Evolutionary conservation across 2,329 filamentous ascomycete species (phyloP), one percentile per base, ranked within the genome.

Genomic region (Byssochlamys sp.): DNA sequence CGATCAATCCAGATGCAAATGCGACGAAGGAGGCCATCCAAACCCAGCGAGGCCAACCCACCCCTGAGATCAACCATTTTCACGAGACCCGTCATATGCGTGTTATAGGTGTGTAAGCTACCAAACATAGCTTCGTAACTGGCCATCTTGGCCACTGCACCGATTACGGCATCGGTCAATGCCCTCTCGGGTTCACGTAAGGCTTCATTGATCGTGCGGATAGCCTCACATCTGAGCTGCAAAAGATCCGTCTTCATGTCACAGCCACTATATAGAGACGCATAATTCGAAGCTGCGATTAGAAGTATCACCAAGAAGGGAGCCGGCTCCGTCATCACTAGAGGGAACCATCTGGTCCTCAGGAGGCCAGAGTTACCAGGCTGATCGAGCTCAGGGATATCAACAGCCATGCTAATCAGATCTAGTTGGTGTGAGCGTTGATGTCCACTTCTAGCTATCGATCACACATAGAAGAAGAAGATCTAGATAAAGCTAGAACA

Each of bases 81-180:
- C 39, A 64, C 60, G 27, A 81, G 66, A 3, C 74, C 78, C 1
- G 67, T 67, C 78, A 81, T 81, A 67, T 81, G 79, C 2, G 75
- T 73, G 54, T 71, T 66, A 58, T 77, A 81, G 12, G 72, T 70
- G 2, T 69, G 64, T 24, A 70, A 62, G 24, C 73, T 70, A 25
- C 78, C 78, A 60, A 76, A 79, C 59, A 80, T 75, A n/a, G 78
- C 77, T 62, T 81, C 79, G 63, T 78, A 81, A 59, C 74, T 76
- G 9, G 78, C 79, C 77, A 81, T 78, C 60, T 79, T 78, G 33
- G 76, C 77, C 3, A 80, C 77, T 2, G 79, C 78, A 7, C 74
- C 76, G 54, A 81, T 73, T 31, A 80, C 59, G 12, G 73, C 73
- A 61, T 80, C 77, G 59, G 67, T 74, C 5, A 73, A 65, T 3